Evolutionary conservation across 306 rosid species (phyloP), one percentile per base, ranked within the genome.

Genomic region (Adenanthera pavonina): DNA sequence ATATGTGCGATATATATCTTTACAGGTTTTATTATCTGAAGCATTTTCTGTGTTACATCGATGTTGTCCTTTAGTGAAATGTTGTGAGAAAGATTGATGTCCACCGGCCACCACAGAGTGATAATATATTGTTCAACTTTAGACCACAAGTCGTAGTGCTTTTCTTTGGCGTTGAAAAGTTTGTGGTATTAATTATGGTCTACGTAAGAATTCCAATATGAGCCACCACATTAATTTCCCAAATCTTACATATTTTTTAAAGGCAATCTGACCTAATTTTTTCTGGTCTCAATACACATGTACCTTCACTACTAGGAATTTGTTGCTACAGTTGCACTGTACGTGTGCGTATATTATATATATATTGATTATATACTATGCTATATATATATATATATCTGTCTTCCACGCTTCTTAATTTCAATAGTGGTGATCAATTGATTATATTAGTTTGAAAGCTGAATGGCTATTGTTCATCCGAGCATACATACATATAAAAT

Each of bases 201-300:
- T 78, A 78, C 84, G 88, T 84, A 72, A 35, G 90, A 84, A 69
- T 84, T 78, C 88, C 88, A 87, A 15, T 54, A 72, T 17, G 0
- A 30, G 8, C 38, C 40, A 25, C 40, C 66, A 60, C 16, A 60
- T 41, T 41, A 3, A 41, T n/a, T n/a, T n/a, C 40, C 41, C n/a
- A 61, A 33, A 61, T 10, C 41, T 61, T 33, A n/a, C 41, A 61
- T 30, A 33, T 12, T 25, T 7, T 12, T 4, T 17, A 2, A 6
- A 35, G 14, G 34, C 48, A 51, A 9, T 2, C 60, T 71, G 75
- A 71, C 75, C 75, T 71, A 72, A 51, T 72, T 51, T 72, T 61
- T 25, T 15, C 33, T 38, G 78, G 66, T 73, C 36, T 73, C 11
- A n/a, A 40, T 7, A 62, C 11, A 30, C 1, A 30, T 30, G 33